These are phyloP conservation scores for Vigna mungo DNA, from an alignment of 306 rosid species.

Conservation along the genomic window DNA sequence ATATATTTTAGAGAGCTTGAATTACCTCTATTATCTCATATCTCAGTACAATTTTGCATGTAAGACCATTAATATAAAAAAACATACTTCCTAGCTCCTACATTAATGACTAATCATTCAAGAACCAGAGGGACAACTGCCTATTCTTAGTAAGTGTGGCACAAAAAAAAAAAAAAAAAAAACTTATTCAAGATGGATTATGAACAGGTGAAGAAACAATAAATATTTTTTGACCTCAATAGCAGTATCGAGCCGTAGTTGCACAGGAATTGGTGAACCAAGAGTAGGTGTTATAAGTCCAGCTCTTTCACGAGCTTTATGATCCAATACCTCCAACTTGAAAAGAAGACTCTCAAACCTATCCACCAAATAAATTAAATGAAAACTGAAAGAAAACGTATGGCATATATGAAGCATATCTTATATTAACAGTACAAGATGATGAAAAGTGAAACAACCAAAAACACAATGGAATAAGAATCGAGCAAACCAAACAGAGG, in stretches of 20 bases:
- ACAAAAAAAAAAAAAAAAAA: neutral
- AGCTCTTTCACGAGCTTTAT: constrained; percentile 96
- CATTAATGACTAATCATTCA: too few relatives aligned
- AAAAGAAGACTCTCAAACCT: constrained; percentile 88
- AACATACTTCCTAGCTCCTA: too few relatives aligned
- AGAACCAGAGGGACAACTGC: neutral
- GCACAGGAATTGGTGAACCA: constrained; percentile 84
- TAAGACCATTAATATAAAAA: constrained; percentile 2
- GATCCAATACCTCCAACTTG: constrained; percentile 97
- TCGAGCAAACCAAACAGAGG: neutral
- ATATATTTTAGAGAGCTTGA: too few relatives aligned
- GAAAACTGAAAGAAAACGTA: constrained; percentile 35
- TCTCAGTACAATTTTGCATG: constrained; percentile 3
- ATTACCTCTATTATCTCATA: too few relatives aligned
- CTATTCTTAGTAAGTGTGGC: too few relatives aligned
- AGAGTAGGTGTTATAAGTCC: constrained; percentile 90
- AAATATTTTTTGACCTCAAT: constrained; percentile 66
- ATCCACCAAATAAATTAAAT: constrained; percentile 45
- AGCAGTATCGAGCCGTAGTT: constrained; percentile 80
- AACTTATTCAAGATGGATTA: constrained; percentile 15
- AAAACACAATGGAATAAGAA: constrained; percentile 22
- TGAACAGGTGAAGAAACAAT: constrained; percentile 16
- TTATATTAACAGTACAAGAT: constrained; percentile 20
- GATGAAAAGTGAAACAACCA: constrained; percentile 22
- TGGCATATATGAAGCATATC: constrained; percentile 21